These are phyloP conservation scores for Claviceps capensis DNA, from an alignment of 2,329 filamentous ascomycete genomes.

Conservation along the genomic window DNA sequence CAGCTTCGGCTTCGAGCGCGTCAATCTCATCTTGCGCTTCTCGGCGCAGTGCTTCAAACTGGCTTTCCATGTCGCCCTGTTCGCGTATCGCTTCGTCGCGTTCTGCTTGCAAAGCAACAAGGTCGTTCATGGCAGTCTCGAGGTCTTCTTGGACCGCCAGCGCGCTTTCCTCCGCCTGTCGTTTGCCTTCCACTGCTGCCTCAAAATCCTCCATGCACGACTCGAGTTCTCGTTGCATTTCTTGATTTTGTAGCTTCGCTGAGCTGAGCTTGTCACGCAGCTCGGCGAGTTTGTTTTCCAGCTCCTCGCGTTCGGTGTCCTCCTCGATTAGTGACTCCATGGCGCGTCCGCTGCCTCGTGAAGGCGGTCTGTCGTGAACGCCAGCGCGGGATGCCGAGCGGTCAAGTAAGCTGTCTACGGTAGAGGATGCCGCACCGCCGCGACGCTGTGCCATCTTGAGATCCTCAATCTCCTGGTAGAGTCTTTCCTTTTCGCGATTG, in stretches of 20 bases:
- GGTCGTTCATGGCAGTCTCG: conserved; percentile 63
- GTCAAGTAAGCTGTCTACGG: conserved; percentile 84
- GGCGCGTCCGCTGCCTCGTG: conserved; percentile 56
- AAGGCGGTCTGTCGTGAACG: conserved; percentile 55
- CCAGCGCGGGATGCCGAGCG: conserved; percentile 80
- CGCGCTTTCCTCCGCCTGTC: conserved; percentile 42
- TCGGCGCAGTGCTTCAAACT: conserved; percentile 46
- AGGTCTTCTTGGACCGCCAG: conserved; percentile 66
- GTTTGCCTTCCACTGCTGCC: conserved; percentile 49
- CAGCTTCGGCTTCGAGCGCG: conserved; percentile 55
- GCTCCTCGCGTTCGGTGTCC: conserved; percentile 71
- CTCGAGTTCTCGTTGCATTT: conserved; percentile 71
- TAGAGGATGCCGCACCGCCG: conserved; percentile 43
- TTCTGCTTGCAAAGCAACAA: conserved; percentile 67
- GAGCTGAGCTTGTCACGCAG: conserved; percentile 78
- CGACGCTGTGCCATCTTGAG: conserved; percentile 78
- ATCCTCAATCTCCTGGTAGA: conserved; percentile 96
- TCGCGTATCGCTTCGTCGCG: conserved; percentile 72
- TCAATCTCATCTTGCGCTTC: conserved; percentile 56
- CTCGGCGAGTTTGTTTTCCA: conserved; percentile 72
- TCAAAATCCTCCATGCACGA: conserved; percentile 71
- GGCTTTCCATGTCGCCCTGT: conserved; percentile 42
- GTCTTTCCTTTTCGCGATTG: conserved; percentile 84
- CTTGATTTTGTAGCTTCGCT: conserved; percentile 78
- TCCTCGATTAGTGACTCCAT: conserved; percentile 46